Base-by-base conservation (phyloP, 345 rosid species). In the Bretschneidera sinensis region DNA sequence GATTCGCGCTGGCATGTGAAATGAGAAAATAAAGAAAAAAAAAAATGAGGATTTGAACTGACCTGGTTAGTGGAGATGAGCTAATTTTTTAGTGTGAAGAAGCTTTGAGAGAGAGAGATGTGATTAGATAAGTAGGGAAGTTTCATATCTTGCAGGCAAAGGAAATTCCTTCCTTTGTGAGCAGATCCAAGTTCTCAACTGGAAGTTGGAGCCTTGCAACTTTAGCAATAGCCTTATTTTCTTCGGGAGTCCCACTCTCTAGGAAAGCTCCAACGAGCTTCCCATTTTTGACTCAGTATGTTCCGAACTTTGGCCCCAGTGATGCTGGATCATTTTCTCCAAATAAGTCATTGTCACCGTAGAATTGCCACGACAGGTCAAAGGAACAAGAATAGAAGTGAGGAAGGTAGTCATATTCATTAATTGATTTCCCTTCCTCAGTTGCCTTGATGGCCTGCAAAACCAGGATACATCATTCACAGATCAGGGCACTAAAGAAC, bases 291-390 rank as follows among this genome's bases (percentile, higher is more conserved):
- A 92, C 64, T 97, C 97, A 92, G 71, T 85, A 92, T 43, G 90
- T 31, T 19, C 98, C 98, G 48, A 92, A 92, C 71, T 92, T 92
- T 1, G 92, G 83, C 54, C 81, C 84, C 8, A 79, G 52, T 17
- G 88, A 76, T 48, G 78, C 52, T 0, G 85, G 96, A 60, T 78
- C 66, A 64, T 56, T 84, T 74, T 87, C 87, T 11, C 97, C 98
- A 19, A 92, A 92, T 21, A 92, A 74, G 56, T 89, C 95, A 19
- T 92, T 92, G 83, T 89, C 98, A 43, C 98, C 98, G 4, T 92
- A 92, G 85, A 92, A 92, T 51, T 92, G 98, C 98, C 98, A 92
- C 17, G 98, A 84, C 24, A 92, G 96, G 60, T 81, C n/a, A n/a
- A n/a, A n/a, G n/a, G n/a, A n/a, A n/a, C n/a, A n/a, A n/a, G n/a